These are phyloP conservation scores for Fusarium devonianum DNA, from an alignment of 2,329 filamentous ascomycete genomes.

Conservation along the genomic window DNA sequence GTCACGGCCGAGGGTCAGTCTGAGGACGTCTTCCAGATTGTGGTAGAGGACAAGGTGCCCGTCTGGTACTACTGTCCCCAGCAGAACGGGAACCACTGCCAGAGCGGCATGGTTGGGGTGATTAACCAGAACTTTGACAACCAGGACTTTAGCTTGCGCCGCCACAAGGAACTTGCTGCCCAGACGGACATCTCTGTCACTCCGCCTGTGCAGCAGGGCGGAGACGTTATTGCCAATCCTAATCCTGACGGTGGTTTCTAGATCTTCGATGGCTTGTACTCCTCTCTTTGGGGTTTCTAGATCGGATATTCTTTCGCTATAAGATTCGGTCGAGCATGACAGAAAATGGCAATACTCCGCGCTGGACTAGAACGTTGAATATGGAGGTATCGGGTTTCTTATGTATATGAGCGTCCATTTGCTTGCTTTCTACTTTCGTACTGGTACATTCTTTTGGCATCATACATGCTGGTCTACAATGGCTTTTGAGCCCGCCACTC, in stretches of 20 bases:
- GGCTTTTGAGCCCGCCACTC: too few relatives aligned
- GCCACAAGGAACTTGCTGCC: slow-evolving; percentile 49
- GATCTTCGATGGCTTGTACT: slow-evolving; percentile 4
- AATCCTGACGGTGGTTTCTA: slow-evolving; percentile 51
- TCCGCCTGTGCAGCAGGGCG: slow-evolving; percentile 47
- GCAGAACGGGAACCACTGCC: slow-evolving; percentile 54
- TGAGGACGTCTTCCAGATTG: slow-evolving; percentile 54
- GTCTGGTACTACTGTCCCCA: slow-evolving; percentile 57
- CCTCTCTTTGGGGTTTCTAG: too few relatives aligned
- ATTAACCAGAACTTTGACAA: slow-evolving; percentile 57
- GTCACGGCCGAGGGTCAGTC: slow-evolving; percentile 47
- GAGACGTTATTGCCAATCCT: slow-evolving; percentile 50
- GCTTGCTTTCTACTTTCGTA: too few relatives aligned
- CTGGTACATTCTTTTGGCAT: too few relatives aligned
- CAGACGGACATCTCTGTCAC: slow-evolving; percentile 42
- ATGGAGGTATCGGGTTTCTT: too few relatives aligned
- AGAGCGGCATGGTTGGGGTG: slow-evolving; percentile 57
- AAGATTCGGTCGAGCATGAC: too few relatives aligned
- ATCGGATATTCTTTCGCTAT: too few relatives aligned
- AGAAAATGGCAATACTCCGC: too few relatives aligned
- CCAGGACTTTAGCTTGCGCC: slow-evolving; percentile 48
- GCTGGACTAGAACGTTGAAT: too few relatives aligned
- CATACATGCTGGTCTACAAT: too few relatives aligned
- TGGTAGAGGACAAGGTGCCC: slow-evolving; percentile 50
- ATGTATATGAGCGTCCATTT: too few relatives aligned